A percentile compares a stretch with the other conserved stretches of the same genome.
Evolutionary conservation across 345 rosid species (phyloP).

Genomic region (Acer campestre): DNA sequence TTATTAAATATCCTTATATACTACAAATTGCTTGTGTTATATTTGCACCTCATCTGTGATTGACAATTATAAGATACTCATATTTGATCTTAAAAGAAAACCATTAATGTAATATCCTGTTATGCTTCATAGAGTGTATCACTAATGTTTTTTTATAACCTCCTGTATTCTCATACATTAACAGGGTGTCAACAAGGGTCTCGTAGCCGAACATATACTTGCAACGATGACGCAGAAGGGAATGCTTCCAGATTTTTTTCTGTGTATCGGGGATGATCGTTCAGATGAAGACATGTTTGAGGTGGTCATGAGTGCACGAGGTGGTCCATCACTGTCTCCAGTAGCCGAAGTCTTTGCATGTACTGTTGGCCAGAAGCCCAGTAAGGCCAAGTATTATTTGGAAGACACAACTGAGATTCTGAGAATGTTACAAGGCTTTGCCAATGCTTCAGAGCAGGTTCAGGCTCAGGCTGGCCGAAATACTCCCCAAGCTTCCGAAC

Average conservation of each 20-base stretch:
- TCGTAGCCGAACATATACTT: constrained; percentile 71
- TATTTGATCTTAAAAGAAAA: background rate
- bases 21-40: background rate
- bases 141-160: background rate
- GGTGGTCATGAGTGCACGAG: constrained; percentile 65
- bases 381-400: constrained; percentile 92
- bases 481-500: constrained; percentile 10
- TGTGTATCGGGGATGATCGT: constrained; percentile 91
- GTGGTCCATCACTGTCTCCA: constrained; percentile 67
- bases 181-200: constrained; percentile 94
- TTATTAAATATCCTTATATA: background rate
- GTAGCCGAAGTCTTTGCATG: constrained; percentile 92
- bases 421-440: constrained; percentile 73
- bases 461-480: constrained; percentile 21
- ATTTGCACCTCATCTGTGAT: background rate
- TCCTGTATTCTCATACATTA: background rate
- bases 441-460: constrained; percentile 43
- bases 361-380: constrained; percentile 89
- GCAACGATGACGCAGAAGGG: constrained; percentile 62
- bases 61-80: background rate
- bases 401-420: constrained; percentile 79
- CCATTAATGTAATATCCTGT: background rate
- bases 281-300: constrained; percentile 98
- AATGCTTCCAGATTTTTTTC: constrained; percentile 76
- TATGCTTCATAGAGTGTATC: background rate